Evolutionary conservation across 768 basidiomycete species (phyloP), one percentile per base, ranked within the genome.

Genomic region (Hirschioporus abietinus): DNA sequence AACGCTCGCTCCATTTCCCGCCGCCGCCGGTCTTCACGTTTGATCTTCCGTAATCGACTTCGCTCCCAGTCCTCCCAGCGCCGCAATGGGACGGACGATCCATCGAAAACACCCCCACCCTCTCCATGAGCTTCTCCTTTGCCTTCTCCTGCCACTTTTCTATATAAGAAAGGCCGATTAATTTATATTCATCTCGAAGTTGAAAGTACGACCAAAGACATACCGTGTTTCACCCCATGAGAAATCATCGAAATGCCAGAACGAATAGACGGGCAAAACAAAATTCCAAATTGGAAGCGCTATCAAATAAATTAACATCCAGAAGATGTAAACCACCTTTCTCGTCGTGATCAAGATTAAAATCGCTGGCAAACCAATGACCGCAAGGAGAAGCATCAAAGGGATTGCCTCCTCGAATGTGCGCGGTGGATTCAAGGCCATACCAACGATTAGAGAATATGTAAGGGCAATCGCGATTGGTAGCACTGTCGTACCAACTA

Each of bases 61-160:
- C 95, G 87, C 74, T 99, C 97, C 97, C 96, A 99, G 72, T 99
- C 96, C 78, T 99, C 97, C 97, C 97, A 99, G 63, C 96, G 85
- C n/a, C 96, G 87, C 74, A 99, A 79, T 0, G 97, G 95, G n/a
- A 99, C 86, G 0, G 85, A 86, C 58, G 82, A 76, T 6, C 84
- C 86, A 64, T 81, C 81, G 60, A 80, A 74, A 7, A 78, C 77
- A 26, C 82, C 83, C 20, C 83, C 84, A 17, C 86, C 89, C 17
- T 82, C 84, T 23, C 87, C 92, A 72, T 98, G 96, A 1, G 86
- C 92, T 69, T 88, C 85, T 35, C 81, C 87, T 72, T 93, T 93
- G 10, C 75, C 82, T 78, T 99, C 97, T 23, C 97, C 97, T 76
- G 91, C 94, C 3, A 99, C 96, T 80, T 95, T 95, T 76, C 96